Evolutionary conservation across 495 filamentous ascomycete genomes (phyloP).

Genomic region (Podospora sp.): DNA sequence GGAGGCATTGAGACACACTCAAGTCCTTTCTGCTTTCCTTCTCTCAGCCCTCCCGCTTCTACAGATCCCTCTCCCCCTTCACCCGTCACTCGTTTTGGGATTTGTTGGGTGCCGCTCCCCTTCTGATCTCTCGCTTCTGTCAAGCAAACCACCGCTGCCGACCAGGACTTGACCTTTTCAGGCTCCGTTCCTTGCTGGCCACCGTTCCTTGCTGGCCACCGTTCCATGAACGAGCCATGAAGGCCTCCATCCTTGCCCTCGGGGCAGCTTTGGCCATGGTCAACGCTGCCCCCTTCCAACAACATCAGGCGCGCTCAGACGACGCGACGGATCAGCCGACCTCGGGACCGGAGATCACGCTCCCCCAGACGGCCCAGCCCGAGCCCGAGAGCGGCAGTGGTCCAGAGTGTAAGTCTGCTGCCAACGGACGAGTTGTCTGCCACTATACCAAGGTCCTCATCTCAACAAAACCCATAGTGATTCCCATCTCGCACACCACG

Average conservation of each 20-base stretch:
- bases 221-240: conserved; percentile 26
- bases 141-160: neutral
- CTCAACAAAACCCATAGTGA: conserved; percentile 14
- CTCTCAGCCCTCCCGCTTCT: neutral
- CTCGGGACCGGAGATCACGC: neutral
- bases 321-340: neutral
- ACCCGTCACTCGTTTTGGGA: conserved; percentile 5
- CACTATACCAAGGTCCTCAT: neutral
- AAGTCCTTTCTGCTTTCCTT: neutral
- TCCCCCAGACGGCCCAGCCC: neutral
- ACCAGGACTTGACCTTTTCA: neutral
- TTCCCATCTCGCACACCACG: conserved; percentile 19
- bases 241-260: conserved; percentile 26
- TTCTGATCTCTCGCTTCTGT: neutral
- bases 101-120: neutral
- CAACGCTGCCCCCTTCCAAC: conserved; percentile 13
- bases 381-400: neutral
- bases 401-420: conserved; percentile 1
- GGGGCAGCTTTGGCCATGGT: conserved; percentile 22
- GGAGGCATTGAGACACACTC: neutral
- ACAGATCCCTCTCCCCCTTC: neutral
- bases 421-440: neutral
- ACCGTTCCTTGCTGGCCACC: conserved; percentile 2
- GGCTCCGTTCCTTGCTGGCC: neutral
- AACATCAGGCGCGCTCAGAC: neutral